Evolutionary conservation across 768 basidiomycete genomes (phyloP).

Genomic region (Tremella fuciformis): DNA sequence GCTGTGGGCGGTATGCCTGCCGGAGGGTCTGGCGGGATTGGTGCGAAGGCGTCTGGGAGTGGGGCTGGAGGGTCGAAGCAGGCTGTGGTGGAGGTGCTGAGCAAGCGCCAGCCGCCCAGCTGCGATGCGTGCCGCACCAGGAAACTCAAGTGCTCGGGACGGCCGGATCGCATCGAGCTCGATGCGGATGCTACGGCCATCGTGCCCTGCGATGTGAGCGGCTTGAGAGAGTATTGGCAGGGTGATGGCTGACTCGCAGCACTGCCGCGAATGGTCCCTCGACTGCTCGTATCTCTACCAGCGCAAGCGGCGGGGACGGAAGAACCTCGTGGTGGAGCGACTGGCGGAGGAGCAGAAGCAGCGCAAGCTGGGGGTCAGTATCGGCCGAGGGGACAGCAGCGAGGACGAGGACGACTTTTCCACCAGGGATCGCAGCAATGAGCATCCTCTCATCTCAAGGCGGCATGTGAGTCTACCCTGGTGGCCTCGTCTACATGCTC

Average conservation of each 20-base stretch:
- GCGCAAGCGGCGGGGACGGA: conserved; percentile 28
- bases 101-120: conserved; percentile 23
- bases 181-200: conserved; percentile 18
- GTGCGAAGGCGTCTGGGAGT: not conserved
- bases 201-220: conserved; percentile 26
- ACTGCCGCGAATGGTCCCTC: conserved; percentile 31
- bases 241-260: conserved; percentile 11
- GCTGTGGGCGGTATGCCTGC: no score
- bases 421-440: not conserved
- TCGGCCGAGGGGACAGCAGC: conserved; percentile 5
- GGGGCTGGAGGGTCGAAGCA: not conserved
- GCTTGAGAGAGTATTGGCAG: not conserved
- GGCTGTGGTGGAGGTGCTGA: conserved; percentile 1
- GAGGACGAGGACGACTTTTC: not conserved
- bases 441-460: conserved; percentile 4
- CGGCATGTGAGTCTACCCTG: not conserved
- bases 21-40: not conserved
- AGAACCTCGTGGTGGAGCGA: conserved; percentile 28
- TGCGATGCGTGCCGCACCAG: conserved; percentile 37
- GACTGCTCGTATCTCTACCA: conserved; percentile 34
- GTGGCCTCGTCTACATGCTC: no score
- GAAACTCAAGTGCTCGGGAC: conserved; percentile 32
- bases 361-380: conserved; percentile 16
- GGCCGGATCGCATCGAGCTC: conserved; percentile 26
- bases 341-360: conserved; percentile 26